phyloP scores from a whole-genome alignment of 1,284 basidiomycete genomes.

The Sporisorium reilianum region DNA sequence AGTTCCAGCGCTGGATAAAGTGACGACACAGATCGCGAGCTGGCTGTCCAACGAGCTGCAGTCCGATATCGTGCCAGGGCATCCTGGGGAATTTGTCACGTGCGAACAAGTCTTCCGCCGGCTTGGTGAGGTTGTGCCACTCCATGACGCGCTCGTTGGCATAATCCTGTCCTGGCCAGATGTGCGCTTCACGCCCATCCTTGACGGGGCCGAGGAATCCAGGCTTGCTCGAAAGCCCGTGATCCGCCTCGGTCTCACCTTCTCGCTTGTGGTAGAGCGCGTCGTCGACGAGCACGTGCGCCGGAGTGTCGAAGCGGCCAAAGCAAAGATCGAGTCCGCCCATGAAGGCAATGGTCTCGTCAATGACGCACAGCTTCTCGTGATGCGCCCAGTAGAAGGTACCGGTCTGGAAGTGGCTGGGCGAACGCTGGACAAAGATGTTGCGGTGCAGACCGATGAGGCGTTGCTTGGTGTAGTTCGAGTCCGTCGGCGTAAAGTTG shows the following conservation, averaged over 20 bases:
- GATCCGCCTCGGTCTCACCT: conserved; percentile 24
- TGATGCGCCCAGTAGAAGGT: conserved; percentile 96
- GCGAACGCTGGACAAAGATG: conserved; percentile 95
- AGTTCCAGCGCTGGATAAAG: conserved; percentile 85
- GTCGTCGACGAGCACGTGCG: conserved; percentile 91
- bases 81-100: conserved; percentile 88
- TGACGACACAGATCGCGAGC: conserved; percentile 94
- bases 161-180: conserved; percentile 94
- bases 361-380: conserved; percentile 97
- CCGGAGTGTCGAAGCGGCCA: conserved; percentile 81
- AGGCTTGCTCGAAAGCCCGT: conserved; percentile 35
- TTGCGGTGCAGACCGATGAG: conserved; percentile 88
- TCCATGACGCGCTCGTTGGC: conserved; percentile 90
- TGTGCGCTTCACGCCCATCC: conserved; percentile 75
- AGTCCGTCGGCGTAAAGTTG: conserved; percentile 78
- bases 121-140: conserved; percentile 88
- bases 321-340: conserved; percentile 90
- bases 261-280: conserved; percentile 68
- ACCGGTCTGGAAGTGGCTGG: conserved; percentile 95
- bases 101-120: conserved; percentile 94
- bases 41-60: conserved; percentile 96
- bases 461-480: conserved; percentile 89
- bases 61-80: conserved; percentile 98
- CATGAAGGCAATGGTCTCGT: conserved; percentile 97
- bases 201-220: conserved; percentile 66